phyloP scores from a whole-genome alignment of 2,329 filamentous ascomycete species.

The Apiospora kogelbergensis region DNA sequence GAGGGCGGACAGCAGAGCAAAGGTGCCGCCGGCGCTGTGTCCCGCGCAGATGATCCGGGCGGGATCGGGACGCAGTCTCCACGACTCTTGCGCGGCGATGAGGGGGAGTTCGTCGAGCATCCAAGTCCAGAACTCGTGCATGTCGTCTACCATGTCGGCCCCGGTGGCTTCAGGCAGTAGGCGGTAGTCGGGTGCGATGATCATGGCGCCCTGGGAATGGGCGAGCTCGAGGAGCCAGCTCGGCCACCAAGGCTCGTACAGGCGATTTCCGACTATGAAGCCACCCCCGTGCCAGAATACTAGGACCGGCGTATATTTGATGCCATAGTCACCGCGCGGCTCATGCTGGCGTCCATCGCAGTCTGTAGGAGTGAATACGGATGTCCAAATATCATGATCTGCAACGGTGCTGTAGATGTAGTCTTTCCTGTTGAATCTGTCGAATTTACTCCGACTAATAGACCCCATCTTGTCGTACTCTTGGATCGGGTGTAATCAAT shows the following conservation, averaged over 20 bases:
- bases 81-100: neutral
- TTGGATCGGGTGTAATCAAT: too few species aligned
- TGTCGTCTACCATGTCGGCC: slow-evolving; percentile 45
- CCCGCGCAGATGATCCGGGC: slow-evolving; percentile 16
- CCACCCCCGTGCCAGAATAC: slow-evolving; percentile 11
- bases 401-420: too few species aligned
- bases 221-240: slow-evolving; percentile 38
- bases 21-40: slow-evolving; percentile 24
- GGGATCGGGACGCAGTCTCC: slow-evolving; percentile 17
- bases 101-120: slow-evolving; percentile 22
- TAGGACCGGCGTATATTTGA: neutral
- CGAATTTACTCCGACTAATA: too few species aligned
- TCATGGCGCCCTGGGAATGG: slow-evolving; percentile 39
- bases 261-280: slow-evolving; percentile 8
- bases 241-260: slow-evolving; percentile 12
- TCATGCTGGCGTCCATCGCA: too few species aligned
- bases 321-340: too few species aligned
- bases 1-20: slow-evolving; percentile 24
- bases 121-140: slow-evolving; percentile 50
- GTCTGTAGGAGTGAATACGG: too few species aligned
- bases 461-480: too few species aligned
- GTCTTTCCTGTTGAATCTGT: too few species aligned
- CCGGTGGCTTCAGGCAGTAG: slow-evolving; percentile 49
- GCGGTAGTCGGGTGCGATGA: slow-evolving; percentile 49
- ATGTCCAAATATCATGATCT: too few species aligned